Conservation (phyloP, 2,329 filamentous ascomycete species). For the Aphanoascus verrucosus region DNA sequence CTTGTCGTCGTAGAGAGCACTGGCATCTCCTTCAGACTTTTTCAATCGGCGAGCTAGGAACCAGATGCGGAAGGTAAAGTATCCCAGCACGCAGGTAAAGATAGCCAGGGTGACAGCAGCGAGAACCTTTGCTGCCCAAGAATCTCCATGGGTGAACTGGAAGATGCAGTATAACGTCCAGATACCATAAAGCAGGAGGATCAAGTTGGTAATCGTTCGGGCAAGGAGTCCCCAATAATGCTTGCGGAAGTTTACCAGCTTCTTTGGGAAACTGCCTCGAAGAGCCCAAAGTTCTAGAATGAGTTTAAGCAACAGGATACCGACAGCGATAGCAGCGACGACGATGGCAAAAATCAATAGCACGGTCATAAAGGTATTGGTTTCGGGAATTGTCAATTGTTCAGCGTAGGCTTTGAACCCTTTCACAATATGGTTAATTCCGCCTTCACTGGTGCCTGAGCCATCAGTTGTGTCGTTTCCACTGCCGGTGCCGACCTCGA, state of each 20-base stretch:
- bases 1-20: conserved; percentile 75
- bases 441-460: conserved; percentile 27
- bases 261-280: conserved; percentile 74
- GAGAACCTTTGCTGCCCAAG: conserved; percentile 78
- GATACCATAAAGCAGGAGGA: conserved; percentile 82
- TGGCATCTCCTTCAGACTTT: conserved; percentile 60
- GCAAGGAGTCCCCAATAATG: conserved; percentile 93
- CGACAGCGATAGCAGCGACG: conserved; percentile 70
- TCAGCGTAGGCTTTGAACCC: conserved; percentile 78
- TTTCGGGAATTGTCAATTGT: conserved; percentile 69
- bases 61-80: conserved; percentile 79
- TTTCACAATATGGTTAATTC: conserved; percentile 49
- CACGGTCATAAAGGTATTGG: conserved; percentile 94
- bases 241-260: conserved; percentile 73
- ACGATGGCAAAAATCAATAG: conserved; percentile 80
- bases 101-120: conserved; percentile 69
- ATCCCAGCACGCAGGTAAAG: conserved; percentile 71
- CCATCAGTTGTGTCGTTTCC: conserved; percentile 27
- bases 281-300: conserved; percentile 84
- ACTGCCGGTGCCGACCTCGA: conserved; percentile 28
- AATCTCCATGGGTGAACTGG: conserved; percentile 88
- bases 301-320: conserved; percentile 81
- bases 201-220: conserved; percentile 78
- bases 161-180: conserved; percentile 96
- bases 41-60: conserved; percentile 63